Conservation (phyloP, 2,329 filamentous ascomycete species). For the Clathrospora elynae region DNA sequence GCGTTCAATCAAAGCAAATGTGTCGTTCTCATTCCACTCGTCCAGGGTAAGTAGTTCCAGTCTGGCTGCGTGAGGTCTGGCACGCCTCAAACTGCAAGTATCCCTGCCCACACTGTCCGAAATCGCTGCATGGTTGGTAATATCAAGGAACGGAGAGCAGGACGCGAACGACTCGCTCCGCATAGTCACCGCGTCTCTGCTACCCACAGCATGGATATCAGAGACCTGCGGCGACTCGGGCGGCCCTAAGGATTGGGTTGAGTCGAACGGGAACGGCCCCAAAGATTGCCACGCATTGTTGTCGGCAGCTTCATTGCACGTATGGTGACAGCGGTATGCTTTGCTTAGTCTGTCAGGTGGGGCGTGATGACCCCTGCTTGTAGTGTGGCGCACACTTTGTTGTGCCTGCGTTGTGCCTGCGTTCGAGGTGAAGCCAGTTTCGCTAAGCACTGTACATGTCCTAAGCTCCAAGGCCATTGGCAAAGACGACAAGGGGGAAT, state of each 20-base stretch:
- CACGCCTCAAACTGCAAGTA: not conserved
- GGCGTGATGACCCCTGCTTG: no score
- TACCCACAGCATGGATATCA: slow-evolving; percentile 1
- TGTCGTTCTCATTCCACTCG: slow-evolving; percentile 21
- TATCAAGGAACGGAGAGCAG: slow-evolving; percentile 3
- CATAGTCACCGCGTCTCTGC: slow-evolving; percentile 2
- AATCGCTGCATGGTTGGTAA: slow-evolving; percentile 3
- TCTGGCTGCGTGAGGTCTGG: slow-evolving; percentile 7
- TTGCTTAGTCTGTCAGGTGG: no score
- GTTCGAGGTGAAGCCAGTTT: no score
- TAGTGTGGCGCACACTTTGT: no score
- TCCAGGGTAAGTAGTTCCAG: slow-evolving; percentile 10
- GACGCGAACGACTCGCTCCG: slow-evolving; percentile 6
- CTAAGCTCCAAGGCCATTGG: no score
- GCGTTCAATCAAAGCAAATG: slow-evolving; percentile 23
- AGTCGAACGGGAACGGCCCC: slow-evolving; percentile 9
- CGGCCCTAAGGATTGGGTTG: slow-evolving; percentile 4
- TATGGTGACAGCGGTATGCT: no score
- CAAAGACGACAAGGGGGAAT: no score
- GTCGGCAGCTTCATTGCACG: no score
- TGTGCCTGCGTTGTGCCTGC: no score
- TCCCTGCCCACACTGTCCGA: slow-evolving; percentile 1
- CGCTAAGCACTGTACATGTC: no score
- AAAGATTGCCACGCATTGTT: no score
- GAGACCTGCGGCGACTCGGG: slow-evolving; percentile 4